A percentile compares a stretch with the other conserved stretches of the same genome.
phyloP scores from a whole-genome alignment of 129 eudicot genomes.

The carrot (Daucus carota) region DH1_v3.0 NC_030385.2:38192001-38192500 shows the following conservation, averaged over 20 bases:
- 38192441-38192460: conserved; percentile 95
- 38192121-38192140: neutral
- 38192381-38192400: conserved; percentile 31
- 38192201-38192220: conserved; percentile 91
- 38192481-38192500: conserved; percentile 95
- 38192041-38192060: too few relatives aligned
- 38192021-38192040: too few relatives aligned
- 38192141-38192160: neutral
- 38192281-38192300: conserved; percentile 98
- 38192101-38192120: neutral
- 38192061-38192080: neutral
- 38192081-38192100: neutral
- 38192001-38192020: too few relatives aligned
- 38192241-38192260: conserved; percentile 87
- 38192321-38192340: conserved; percentile 1
- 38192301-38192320: conserved; percentile 40
- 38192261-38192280: conserved; percentile 99
- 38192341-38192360: conserved; percentile 6
- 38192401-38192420: conserved; percentile 94
- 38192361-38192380: neutral
- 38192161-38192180: neutral
- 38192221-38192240: conserved; percentile 94
- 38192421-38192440: conserved; percentile 89
- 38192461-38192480: conserved; percentile 96
- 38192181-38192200: neutral